These are phyloP conservation scores for Melaleuca quinquenervia DNA, from an alignment of 345 rosid species.

Conservation along the genomic window DNA sequence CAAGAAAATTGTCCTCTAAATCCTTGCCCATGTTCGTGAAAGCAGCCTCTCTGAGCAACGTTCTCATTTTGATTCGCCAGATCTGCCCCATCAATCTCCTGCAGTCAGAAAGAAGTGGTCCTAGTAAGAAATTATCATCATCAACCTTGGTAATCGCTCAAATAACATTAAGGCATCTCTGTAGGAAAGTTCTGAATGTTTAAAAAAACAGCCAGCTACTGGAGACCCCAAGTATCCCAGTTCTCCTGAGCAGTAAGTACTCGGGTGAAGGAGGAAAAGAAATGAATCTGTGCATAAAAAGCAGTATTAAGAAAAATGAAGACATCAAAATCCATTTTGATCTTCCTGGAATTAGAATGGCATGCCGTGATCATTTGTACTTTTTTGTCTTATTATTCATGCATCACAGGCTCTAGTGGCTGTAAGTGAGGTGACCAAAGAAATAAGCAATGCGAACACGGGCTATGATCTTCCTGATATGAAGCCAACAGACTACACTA, in stretches of 20 bases:
- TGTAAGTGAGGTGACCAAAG: constrained; percentile 27
- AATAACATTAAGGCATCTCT: background rate
- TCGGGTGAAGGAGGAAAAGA: background rate
- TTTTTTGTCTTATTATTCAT: background rate
- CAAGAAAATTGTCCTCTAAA: background rate
- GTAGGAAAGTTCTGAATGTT: background rate
- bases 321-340: background rate
- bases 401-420: constrained; percentile 24
- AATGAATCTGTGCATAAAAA: background rate
- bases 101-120: background rate
- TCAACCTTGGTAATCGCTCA: background rate
- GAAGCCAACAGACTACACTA: constrained; percentile 17
- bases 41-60: background rate
- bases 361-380: background rate
- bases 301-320: background rate
- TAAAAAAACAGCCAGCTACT: background rate
- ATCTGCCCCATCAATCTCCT: background rate
- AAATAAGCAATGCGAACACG: background rate
- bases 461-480: constrained; percentile 7
- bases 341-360: background rate
- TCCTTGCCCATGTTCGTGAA: background rate
- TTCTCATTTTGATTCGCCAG: background rate
- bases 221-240: background rate
- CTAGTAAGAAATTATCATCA: background rate
- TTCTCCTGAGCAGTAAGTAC: background rate